phyloP scores from a whole-genome alignment of 306 rosid species.

The Nissolia schottii region DNA sequence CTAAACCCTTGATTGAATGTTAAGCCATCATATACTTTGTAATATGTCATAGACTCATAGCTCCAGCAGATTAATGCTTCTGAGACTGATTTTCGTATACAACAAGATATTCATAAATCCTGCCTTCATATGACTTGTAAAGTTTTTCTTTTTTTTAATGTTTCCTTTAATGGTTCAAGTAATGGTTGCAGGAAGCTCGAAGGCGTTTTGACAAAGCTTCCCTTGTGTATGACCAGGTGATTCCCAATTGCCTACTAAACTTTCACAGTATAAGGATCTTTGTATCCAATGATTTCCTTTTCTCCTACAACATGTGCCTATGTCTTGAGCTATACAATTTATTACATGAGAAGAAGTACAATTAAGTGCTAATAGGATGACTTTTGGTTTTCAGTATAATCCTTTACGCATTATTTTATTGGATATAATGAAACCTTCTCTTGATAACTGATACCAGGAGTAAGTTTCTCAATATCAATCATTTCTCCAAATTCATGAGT shows the following conservation, averaged over 20 bases:
- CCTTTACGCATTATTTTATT: neutral
- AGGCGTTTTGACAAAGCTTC: conserved; percentile 85
- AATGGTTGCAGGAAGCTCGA: conserved; percentile 65
- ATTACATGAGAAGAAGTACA: neutral
- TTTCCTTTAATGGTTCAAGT: conserved; percentile 22
- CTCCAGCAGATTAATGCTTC: neutral
- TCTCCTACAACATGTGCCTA: neutral
- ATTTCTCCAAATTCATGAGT: neutral
- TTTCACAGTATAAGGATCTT: neutral
- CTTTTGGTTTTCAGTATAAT: neutral
- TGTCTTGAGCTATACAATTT: neutral
- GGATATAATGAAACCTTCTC: neutral
- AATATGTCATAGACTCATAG: neutral
- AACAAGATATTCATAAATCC: neutral
- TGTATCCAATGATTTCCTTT: conserved; percentile 7
- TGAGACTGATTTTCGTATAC: neutral
- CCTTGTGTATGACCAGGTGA: conserved; percentile 64
- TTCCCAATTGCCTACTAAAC: conserved; percentile 16
- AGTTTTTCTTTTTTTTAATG: neutral
- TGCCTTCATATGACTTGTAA: conserved; percentile 11
- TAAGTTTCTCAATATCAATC: neutral
- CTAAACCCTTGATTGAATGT: neutral
- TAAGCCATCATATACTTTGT: conserved; percentile 9
- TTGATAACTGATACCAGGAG: neutral
- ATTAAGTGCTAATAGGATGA: neutral